These are phyloP conservation scores for Polygonum maritimum DNA, from an alignment of 148 eudicot species.

Conservation along the genomic window DNA sequence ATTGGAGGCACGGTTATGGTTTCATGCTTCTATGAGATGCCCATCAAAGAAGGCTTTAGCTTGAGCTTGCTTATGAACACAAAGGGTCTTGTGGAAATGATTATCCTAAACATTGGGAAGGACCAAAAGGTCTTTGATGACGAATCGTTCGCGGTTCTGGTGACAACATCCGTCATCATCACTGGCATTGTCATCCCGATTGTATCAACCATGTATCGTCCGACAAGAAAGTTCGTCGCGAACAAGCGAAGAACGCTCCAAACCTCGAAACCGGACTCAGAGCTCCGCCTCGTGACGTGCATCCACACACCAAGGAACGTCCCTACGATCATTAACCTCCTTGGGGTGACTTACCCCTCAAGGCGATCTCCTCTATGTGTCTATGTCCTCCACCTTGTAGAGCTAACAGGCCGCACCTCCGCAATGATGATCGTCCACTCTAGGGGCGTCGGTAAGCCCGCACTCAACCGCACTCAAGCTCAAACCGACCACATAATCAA, in stretches of 20 bases:
- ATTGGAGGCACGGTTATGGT: slow-evolving; percentile 37
- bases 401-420: slow-evolving; percentile 14
- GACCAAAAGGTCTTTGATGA: slow-evolving; percentile 84
- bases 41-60: slow-evolving; percentile 44
- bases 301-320: slow-evolving; percentile 21
- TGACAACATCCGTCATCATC: slow-evolving; percentile 60
- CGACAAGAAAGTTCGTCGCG: slow-evolving; percentile 45
- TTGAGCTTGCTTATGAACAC: slow-evolving; percentile 66
- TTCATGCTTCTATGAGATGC: slow-evolving; percentile 42
- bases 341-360: slow-evolving; percentile 16
- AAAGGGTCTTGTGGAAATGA: slow-evolving; percentile 93
- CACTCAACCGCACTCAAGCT: slow-evolving; percentile 4
- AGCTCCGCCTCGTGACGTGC: slow-evolving; percentile 19
- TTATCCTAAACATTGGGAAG: slow-evolving; percentile 85
- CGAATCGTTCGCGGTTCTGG: slow-evolving; percentile 66
- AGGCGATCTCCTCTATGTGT: slow-evolving; percentile 13
- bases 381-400: slow-evolving; percentile 19
- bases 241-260: slow-evolving; percentile 77
- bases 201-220: slow-evolving; percentile 56
- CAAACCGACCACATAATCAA: slow-evolving; percentile 3
- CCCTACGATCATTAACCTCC: slow-evolving; percentile 18
- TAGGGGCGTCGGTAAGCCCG: neutral
- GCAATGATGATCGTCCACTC: slow-evolving; percentile 15
- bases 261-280: slow-evolving; percentile 52
- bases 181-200: slow-evolving; percentile 56